Base-by-base conservation (phyloP, 148 eudicot species). In the Dianthus caryophyllus region DNA sequence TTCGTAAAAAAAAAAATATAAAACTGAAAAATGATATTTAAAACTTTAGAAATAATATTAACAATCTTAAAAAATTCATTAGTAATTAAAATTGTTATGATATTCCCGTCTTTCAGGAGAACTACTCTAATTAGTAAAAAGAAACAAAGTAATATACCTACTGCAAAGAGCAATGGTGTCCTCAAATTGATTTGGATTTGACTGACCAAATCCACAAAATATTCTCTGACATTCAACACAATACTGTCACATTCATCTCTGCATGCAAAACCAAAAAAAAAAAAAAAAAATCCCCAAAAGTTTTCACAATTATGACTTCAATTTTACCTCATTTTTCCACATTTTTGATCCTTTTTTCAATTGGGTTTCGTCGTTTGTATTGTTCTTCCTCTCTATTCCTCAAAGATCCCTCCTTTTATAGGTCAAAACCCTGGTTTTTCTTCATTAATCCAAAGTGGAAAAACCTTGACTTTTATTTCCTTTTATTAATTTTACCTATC, bases 351-450 rank as follows among this genome's bases (percentile, higher is more conserved):
- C 79, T 92, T 30, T 65, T 65, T 62, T 83, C 93, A 20, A 9
- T 92, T 14, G 93, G 88, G 18, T 25, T 82, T 21, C 85, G 79
- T 43, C 88, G 96, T 29, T 73, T 92, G 0, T 47, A 79, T 50
- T 77, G 63, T 55, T 83, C 86, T 18, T 48, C 59, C 73, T 83
- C 90, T 24, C 77, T 79, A 64, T 83, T 79, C 64, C 84, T 91
- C 69, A 81, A 79, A 18, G 84, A 87, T 73, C 96, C 90, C 30
- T 80, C 88, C 71, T 78, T 57, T 38, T 92, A 75, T 70, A 75
- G 79, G 30, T 89, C 97, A 29, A 87, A 69, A 46, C 75, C 83
- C 55, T 88, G 96, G 96, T 89, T 84, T 73, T 81, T 89, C 74
- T 69, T 78, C 7, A n/a, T n/a, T n/a, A 75, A 85, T 33, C 81